Evolutionary conservation across 345 rosid genomes (phyloP).

Genomic region (Syzygium aromaticum): DNA sequence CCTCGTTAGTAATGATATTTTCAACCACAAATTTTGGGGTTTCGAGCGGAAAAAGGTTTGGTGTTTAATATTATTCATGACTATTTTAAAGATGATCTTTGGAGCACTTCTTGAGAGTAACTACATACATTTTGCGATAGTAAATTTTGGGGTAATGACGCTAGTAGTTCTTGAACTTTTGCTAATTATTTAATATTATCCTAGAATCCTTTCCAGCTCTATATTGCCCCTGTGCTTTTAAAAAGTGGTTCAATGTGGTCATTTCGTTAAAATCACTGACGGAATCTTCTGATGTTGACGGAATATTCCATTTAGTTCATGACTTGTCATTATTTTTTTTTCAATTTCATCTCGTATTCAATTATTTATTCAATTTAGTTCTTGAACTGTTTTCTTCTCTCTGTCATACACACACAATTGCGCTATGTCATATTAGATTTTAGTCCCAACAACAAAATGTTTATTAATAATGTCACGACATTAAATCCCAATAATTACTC

Average conservation of each 20-base stretch:
- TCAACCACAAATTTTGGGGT: not conserved
- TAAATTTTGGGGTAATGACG: not conserved
- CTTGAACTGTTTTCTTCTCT: not conserved
- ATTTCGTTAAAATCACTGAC: not conserved
- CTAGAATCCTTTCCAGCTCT: not conserved
- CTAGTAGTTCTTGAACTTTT: not conserved
- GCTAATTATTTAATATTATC: not conserved
- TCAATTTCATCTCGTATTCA: not conserved
- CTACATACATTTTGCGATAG: not conserved
- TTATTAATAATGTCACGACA: not conserved
- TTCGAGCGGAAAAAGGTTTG: not conserved
- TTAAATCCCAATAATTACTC: not conserved
- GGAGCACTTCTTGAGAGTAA: not conserved
- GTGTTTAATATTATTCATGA: not conserved
- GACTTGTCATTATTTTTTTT: not conserved
- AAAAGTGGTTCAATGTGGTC: not conserved
- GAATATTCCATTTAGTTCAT: not conserved
- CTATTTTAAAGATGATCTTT: not conserved
- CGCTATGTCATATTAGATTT: not conserved
- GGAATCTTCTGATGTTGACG: not conserved
- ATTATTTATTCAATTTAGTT: not conserved
- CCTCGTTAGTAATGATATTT: not conserved
- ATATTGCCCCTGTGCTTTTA: not conserved
- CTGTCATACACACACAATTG: not conserved
- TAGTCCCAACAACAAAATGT: not conserved